phyloP scores from a whole-genome alignment of 208 protist species.

The Tritrichomonas musculus region DNA sequence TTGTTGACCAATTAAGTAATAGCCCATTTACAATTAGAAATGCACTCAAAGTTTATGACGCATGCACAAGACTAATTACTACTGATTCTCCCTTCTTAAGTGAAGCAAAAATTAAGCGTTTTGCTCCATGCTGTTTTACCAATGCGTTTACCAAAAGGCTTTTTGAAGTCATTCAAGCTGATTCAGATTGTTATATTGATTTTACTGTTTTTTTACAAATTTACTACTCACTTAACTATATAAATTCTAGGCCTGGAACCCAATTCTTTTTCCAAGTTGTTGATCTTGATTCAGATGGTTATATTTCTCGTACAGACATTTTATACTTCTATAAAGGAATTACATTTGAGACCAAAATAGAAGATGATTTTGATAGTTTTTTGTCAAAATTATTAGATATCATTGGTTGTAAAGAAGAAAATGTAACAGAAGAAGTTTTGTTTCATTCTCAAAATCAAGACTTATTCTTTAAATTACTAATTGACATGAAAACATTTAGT shows the following conservation, averaged over 20 bases:
- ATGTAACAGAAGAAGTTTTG: neutral
- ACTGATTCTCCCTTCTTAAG: neutral
- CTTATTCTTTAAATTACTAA: neutral
- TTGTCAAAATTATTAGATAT: neutral
- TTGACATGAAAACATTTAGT: neutral
- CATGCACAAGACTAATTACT: neutral
- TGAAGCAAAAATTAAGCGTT: neutral
- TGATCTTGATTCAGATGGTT: neutral
- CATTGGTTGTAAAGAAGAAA: neutral
- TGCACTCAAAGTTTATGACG: neutral
- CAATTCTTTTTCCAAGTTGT: neutral
- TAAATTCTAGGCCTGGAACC: neutral
- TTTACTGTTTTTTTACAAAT: neutral
- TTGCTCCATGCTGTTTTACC: neutral
- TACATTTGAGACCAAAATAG: neutral
- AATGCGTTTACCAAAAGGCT: neutral
- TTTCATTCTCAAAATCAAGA: neutral
- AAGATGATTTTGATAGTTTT: constrained; percentile 4
- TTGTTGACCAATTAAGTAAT: neutral
- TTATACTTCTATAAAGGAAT: neutral
- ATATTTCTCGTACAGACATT: neutral
- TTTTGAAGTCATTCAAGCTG: neutral
- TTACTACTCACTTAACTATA: neutral
- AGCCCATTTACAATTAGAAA: neutral
- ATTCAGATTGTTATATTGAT: neutral